phyloP scores from a whole-genome alignment of 257 asterid genomes.

The Nicotiana tomentosiformis region DNA sequence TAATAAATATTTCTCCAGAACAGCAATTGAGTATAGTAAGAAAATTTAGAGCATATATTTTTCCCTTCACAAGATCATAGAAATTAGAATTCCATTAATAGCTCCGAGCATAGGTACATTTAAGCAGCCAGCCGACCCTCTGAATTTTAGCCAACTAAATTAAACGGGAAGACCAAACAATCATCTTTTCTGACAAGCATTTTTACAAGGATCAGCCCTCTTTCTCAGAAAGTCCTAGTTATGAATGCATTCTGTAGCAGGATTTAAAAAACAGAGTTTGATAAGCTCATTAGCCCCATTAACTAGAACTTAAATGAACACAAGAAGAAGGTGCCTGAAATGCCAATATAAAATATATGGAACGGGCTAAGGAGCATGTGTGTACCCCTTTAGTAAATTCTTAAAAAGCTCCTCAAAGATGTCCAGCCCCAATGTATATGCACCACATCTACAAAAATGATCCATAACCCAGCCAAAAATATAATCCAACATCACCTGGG shows the following conservation, averaged over 20 bases:
- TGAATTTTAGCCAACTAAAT: not conserved
- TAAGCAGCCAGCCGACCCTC: not conserved
- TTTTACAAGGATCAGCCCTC: not conserved
- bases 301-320: not conserved
- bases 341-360: conserved; percentile 27
- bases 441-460: conserved; percentile 41
- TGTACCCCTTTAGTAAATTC: conserved; percentile 50
- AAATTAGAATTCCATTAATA: not conserved
- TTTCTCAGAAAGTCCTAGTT: not conserved
- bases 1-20: not conserved
- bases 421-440: conserved; percentile 50
- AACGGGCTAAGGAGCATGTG: conserved; percentile 59
- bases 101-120: not conserved
- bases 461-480: conserved; percentile 51
- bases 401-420: conserved; percentile 44
- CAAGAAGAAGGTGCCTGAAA: conserved; percentile 22
- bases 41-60: not conserved
- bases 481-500: conserved; percentile 84
- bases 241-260: not conserved
- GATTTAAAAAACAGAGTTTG: not conserved
- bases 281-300: not conserved
- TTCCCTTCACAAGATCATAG: not conserved
- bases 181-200: not conserved
- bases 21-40: not conserved
- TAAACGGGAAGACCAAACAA: not conserved